These are phyloP conservation scores for Didymella exigua DNA, from an alignment of 2,329 filamentous ascomycete species.

Conservation along the genomic window DNA sequence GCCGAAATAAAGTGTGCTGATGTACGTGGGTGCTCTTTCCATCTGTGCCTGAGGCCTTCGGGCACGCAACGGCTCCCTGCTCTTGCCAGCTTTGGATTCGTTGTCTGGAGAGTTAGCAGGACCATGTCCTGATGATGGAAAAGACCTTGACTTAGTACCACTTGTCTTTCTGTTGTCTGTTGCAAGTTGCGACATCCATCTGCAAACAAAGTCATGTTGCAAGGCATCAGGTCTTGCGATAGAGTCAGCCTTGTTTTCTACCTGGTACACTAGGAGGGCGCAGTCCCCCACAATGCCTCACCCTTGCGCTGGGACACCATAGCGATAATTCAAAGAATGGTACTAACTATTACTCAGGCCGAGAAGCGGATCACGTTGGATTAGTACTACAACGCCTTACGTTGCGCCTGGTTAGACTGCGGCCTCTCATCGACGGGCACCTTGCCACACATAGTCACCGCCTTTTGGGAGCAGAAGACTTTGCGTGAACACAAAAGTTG, in stretches of 20 bases:
- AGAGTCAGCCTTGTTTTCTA: conserved; percentile 29
- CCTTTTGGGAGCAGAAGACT: neutral
- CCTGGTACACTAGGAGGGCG: conserved; percentile 2
- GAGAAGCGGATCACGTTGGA: conserved; percentile 25
- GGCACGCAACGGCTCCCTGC: conserved; percentile 21
- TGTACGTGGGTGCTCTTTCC: conserved; percentile 43
- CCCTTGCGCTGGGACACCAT: neutral
- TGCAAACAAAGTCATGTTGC: conserved; percentile 16
- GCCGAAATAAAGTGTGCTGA: conserved; percentile 35
- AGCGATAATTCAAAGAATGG: conserved; percentile 14
- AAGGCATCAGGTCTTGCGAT: conserved; percentile 32
- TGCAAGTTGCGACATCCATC: neutral
- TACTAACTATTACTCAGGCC: conserved; percentile 37
- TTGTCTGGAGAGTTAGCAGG: neutral
- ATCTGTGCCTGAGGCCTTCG: conserved; percentile 23
- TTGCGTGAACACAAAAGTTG: neutral
- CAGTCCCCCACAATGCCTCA: conserved; percentile 1
- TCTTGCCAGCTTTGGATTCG: neutral
- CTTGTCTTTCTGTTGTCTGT: neutral
- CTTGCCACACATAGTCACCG: neutral
- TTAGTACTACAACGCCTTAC: conserved; percentile 22
- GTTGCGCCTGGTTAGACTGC: conserved; percentile 27
- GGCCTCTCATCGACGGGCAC: neutral
- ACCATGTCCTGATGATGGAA: neutral
- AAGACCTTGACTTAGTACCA: neutral